A percentile compares a stretch with the other conserved stretches of the same genome.
Evolutionary conservation across 2,329 filamentous ascomycete species (phyloP).

Genomic region (Alternaria brassicicola): DNA sequence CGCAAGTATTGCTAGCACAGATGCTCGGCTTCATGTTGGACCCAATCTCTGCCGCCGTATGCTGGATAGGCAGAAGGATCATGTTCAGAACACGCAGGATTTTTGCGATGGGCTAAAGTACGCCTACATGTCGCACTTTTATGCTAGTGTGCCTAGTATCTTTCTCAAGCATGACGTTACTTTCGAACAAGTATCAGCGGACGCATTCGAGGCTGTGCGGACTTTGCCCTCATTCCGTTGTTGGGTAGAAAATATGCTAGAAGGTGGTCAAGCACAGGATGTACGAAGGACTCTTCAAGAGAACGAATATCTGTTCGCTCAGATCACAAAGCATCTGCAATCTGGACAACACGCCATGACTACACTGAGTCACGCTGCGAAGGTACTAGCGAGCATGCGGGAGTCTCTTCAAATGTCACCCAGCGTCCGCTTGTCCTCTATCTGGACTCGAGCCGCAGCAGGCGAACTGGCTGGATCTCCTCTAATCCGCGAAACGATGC

Average conservation of each 20-base stretch:
- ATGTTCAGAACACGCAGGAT: slow-evolving; percentile 75
- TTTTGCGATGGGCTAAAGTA: slow-evolving; percentile 76
- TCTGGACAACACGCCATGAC: slow-evolving; percentile 50
- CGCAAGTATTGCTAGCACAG: slow-evolving; percentile 64
- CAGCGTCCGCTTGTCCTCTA: slow-evolving; percentile 49
- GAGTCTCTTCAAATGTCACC: slow-evolving; percentile 45
- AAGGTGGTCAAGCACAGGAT: slow-evolving; percentile 45
- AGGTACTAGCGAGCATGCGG: slow-evolving; percentile 48
- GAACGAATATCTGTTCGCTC: slow-evolving; percentile 60
- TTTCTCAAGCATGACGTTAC: slow-evolving; percentile 56
- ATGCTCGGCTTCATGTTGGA: slow-evolving; percentile 67
- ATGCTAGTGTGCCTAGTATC: slow-evolving; percentile 75
- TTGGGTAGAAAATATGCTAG: slow-evolving; percentile 50
- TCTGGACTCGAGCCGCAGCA: slow-evolving; percentile 67
- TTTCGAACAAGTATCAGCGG: slow-evolving; percentile 56
- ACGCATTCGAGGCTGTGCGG: slow-evolving; percentile 71
- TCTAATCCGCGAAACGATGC: slow-evolving; percentile 60
- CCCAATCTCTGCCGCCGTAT: slow-evolving; percentile 66
- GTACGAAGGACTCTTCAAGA: slow-evolving; percentile 65
- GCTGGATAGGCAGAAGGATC: slow-evolving; percentile 75
- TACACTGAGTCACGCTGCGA: slow-evolving; percentile 48
- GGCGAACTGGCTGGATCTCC: slow-evolving; percentile 61
- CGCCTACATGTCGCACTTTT: slow-evolving; percentile 85
- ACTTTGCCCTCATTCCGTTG: slow-evolving; percentile 69
- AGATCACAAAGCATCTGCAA: slow-evolving; percentile 46